A percentile compares a stretch with the other conserved stretches of the same genome.
phyloP scores from a whole-genome alignment of 306 rosid genomes.

The Begonia masoniana region DNA sequence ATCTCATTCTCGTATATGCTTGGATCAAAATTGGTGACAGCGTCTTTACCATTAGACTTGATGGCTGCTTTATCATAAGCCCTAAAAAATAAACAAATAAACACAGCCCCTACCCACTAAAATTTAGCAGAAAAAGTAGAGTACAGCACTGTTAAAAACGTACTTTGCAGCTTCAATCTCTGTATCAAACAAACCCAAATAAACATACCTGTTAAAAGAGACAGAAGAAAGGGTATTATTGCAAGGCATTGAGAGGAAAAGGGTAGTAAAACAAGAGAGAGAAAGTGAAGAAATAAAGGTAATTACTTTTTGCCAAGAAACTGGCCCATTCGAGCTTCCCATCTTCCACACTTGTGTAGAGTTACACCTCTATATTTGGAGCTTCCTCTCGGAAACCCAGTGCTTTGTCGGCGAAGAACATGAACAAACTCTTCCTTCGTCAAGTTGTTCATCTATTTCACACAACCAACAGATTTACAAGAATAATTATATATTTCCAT shows the following conservation, averaged over 20 bases:
- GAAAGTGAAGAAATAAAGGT: not conserved
- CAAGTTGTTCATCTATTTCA: constrained; percentile 67
- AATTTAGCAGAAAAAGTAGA: no score
- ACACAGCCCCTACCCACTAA: not conserved
- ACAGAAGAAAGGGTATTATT: constrained; percentile 7
- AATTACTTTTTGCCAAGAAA: constrained; percentile 90
- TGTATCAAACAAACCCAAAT: constrained; percentile 87
- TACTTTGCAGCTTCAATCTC: constrained; percentile 97
- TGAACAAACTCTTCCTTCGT: constrained; percentile 98
- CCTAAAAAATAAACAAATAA: constrained; percentile 22
- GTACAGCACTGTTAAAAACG: not conserved
- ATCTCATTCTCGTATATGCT: constrained; percentile 78
- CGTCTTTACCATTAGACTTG: constrained; percentile 94
- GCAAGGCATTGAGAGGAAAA: not conserved
- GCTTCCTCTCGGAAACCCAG: constrained; percentile 97
- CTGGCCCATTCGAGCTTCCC: constrained; percentile 99
- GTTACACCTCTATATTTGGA: constrained; percentile 99
- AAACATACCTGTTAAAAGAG: constrained; percentile 57
- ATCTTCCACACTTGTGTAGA: constrained; percentile 97
- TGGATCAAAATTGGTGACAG: constrained; percentile 96
- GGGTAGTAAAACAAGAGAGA: not conserved
- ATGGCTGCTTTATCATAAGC: constrained; percentile 99
- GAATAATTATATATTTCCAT: no score
- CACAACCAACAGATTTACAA: not conserved
- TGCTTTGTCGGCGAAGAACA: constrained; percentile 98